Evolutionary conservation across 768 basidiomycete genomes (phyloP).

Genomic region (Hysterangium stoloniferum): DNA sequence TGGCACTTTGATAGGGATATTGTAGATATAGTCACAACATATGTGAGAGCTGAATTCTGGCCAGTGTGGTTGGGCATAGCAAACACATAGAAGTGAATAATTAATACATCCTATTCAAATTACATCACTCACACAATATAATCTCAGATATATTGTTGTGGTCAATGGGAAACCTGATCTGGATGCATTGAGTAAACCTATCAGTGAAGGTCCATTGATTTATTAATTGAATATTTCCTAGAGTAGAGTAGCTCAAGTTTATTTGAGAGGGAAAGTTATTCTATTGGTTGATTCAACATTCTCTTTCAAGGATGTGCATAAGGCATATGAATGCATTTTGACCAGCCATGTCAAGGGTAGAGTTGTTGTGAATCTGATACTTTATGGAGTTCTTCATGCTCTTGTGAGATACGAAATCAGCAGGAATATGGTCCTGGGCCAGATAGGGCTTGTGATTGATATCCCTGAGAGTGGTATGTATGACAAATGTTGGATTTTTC

Average conservation of each 20-base stretch:
- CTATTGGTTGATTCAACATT: slow-evolving; percentile 53
- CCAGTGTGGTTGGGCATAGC: slow-evolving; percentile 51
- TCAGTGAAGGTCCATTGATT: slow-evolving; percentile 35
- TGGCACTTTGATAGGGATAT: slow-evolving; percentile 32
- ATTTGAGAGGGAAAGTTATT: slow-evolving; percentile 37
- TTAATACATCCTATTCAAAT: not conserved
- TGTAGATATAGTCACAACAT: slow-evolving; percentile 24
- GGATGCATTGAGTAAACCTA: slow-evolving; percentile 27
- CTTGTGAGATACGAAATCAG: no score
- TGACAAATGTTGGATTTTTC: no score
- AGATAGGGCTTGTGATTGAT: no score
- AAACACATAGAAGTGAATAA: slow-evolving; percentile 37
- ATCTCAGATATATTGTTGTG: slow-evolving; percentile 27
- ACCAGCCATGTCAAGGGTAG: slow-evolving; percentile 54
- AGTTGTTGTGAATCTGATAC: slow-evolving; percentile 57
- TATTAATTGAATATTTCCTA: not conserved
- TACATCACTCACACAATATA: not conserved
- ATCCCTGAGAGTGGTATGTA: no score
- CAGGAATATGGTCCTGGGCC: no score
- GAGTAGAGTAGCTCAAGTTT: not conserved
- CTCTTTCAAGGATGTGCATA: slow-evolving; percentile 44
- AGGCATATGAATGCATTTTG: slow-evolving; percentile 58
- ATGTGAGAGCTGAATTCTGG: slow-evolving; percentile 26
- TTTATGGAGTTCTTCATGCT: no score
- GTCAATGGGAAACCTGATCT: slow-evolving; percentile 29